Conservation (phyloP, 345 rosid genomes). For the Cochlearia excelsa region DNA sequence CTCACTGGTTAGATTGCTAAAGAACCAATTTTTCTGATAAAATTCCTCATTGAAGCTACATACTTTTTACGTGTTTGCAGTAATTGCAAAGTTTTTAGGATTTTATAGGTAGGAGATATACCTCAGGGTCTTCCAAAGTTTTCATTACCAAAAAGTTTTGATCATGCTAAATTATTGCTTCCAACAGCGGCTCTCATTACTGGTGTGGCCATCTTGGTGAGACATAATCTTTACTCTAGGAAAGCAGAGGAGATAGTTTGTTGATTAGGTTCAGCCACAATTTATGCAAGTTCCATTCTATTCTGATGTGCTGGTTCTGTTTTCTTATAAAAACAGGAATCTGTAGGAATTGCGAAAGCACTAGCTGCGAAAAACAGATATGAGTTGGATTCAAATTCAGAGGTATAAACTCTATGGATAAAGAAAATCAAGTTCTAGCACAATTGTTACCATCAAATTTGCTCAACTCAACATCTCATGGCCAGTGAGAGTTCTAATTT, state of each 20-base stretch:
- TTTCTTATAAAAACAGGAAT: conserved; percentile 53
- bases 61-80: not conserved
- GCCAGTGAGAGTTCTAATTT: conserved; percentile 21
- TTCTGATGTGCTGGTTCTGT: conserved; percentile 6
- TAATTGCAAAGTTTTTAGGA: conserved; percentile 18
- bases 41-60: not conserved
- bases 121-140: conserved; percentile 94
- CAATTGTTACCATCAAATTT: conserved; percentile 2
- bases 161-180: conserved; percentile 59
- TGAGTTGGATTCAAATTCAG: conserved; percentile 88
- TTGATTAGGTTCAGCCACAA: conserved; percentile 16
- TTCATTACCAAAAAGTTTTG: conserved; percentile 68
- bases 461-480: not conserved
- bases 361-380: conserved; percentile 95
- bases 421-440: conserved; percentile 10
- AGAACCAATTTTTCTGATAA: not conserved
- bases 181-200: conserved; percentile 91
- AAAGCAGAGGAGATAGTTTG: conserved; percentile 11
- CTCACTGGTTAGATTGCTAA: conserved; percentile 63
- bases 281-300: conserved; percentile 10
- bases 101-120: conserved; percentile 83
- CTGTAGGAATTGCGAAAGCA: conserved; percentile 99
- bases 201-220: conserved; percentile 97
- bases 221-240: conserved; percentile 28
- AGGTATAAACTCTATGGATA: conserved; percentile 43